A percentile compares a stretch with the other conserved stretches of the same genome.
These are phyloP conservation scores for Boletus pseudopeckii DNA, from an alignment of 768 basidiomycete genomes.

Conservation along the genomic window DNA sequence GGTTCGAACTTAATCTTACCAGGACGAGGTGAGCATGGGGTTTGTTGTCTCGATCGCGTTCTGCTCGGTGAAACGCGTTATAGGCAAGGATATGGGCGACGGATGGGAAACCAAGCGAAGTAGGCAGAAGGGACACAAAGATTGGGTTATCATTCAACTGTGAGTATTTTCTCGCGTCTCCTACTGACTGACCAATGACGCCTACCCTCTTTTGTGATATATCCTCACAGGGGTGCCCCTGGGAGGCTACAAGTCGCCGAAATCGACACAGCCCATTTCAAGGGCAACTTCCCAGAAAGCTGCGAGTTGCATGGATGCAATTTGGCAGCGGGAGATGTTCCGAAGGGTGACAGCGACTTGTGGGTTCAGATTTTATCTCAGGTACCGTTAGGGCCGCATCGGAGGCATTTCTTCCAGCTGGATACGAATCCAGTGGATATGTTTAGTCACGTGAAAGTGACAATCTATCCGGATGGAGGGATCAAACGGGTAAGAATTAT, in stretches of 20 bases:
- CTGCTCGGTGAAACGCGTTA: not conserved
- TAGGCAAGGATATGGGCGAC: conserved; percentile 90
- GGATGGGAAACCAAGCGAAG: conserved; percentile 98
- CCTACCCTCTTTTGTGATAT: not conserved
- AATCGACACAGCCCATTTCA: conserved; percentile 94
- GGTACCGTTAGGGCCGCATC: conserved; percentile 82
- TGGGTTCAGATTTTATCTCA: conserved; percentile 78
- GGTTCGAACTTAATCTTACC: conserved; percentile 90
- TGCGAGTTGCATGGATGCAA: conserved; percentile 69
- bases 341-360: conserved; percentile 36
- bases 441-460: conserved; percentile 84
- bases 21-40: conserved; percentile 60
- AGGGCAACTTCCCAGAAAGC: conserved; percentile 91
- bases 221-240: conserved; percentile 56
- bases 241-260: conserved; percentile 75
- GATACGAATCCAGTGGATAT: conserved; percentile 53
- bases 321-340: conserved; percentile 31
- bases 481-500: conserved; percentile 87
- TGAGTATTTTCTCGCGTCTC: conserved; percentile 29
- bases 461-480: conserved; percentile 94
- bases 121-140: conserved; percentile 72
- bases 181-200: not conserved
- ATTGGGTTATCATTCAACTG: conserved; percentile 91
- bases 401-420: conserved; percentile 86
- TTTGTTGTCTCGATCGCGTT: not conserved